phyloP scores from a whole-genome alignment of 768 basidiomycete genomes.

The Podaxis carcinomalis region DNA sequence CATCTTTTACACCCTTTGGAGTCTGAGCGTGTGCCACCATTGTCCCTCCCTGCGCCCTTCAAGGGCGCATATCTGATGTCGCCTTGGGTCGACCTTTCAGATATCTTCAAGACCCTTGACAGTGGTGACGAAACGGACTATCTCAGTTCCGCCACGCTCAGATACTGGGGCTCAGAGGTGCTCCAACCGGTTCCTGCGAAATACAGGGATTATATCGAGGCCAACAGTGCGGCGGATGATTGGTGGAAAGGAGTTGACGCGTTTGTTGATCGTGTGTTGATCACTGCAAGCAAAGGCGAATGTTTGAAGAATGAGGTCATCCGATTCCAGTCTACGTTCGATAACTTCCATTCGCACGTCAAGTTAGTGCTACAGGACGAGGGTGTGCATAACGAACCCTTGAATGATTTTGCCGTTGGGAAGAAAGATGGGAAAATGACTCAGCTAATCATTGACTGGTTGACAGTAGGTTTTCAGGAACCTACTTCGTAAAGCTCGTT shows the following conservation, averaged over 20 bases:
- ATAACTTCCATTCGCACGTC: slow-evolving; percentile 16
- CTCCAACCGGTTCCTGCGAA: slow-evolving; percentile 19
- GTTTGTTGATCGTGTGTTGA: slow-evolving; percentile 28
- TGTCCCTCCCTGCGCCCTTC: slow-evolving; percentile 18
- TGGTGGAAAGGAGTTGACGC: slow-evolving; percentile 30
- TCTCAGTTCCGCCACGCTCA: slow-evolving; percentile 13
- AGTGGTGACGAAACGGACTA: slow-evolving; percentile 21
- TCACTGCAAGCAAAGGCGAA: slow-evolving; percentile 32
- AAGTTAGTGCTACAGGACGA: slow-evolving; percentile 21
- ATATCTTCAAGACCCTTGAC: slow-evolving; percentile 20
- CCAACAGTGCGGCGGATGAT: slow-evolving; percentile 23
- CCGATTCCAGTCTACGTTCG: slow-evolving; percentile 18
- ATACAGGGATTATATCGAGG: slow-evolving; percentile 25
- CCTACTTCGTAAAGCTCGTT: not conserved
- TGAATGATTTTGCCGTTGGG: not conserved
- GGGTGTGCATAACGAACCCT: slow-evolving; percentile 13
- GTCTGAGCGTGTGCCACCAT: slow-evolving; percentile 14
- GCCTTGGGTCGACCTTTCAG: slow-evolving; percentile 26
- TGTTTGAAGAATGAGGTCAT: slow-evolving; percentile 30
- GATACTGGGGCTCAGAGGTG: slow-evolving; percentile 11
- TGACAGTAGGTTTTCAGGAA: slow-evolving; percentile 6
- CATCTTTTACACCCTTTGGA: slow-evolving; percentile 28
- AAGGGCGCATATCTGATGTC: slow-evolving; percentile 26
- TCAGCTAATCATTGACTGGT: slow-evolving; percentile 1
- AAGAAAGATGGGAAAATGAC: not conserved